A percentile compares a stretch with the other conserved stretches of the same genome.
These are phyloP conservation scores for Breviolum minutum DNA, from an alignment of 73 alveolate genomes.

Conservation along the genomic window DNA sequence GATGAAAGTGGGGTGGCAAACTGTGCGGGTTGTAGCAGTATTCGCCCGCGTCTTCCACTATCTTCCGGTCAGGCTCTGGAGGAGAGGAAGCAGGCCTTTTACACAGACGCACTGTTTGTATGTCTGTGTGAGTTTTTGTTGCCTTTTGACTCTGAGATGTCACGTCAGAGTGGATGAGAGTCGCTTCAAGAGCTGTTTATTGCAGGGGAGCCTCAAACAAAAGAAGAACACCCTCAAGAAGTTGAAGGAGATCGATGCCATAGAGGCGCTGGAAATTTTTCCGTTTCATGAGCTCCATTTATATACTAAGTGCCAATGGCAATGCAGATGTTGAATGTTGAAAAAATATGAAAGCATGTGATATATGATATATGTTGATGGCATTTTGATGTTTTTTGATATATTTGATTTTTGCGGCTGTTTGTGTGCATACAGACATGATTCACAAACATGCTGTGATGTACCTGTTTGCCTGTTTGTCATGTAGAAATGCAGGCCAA, in stretches of 20 bases:
- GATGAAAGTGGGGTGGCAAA: not conserved
- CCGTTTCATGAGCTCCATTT: too few species aligned
- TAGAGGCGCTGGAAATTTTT: slow-evolving; percentile 27
- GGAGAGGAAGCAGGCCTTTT: slow-evolving; percentile 68
- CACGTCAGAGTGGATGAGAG: not conserved
- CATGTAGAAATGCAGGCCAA: slow-evolving; percentile 8
- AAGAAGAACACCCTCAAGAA: slow-evolving; percentile 71
- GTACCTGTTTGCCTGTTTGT: not conserved
- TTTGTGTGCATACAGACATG: not conserved
- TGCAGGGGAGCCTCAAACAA: slow-evolving; percentile 61
- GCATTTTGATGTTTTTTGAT: not conserved
- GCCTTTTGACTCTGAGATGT: not conserved
- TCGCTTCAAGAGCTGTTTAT: not conserved
- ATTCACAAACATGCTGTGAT: not conserved
- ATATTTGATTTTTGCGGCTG: too few species aligned
- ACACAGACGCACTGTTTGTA: not conserved
- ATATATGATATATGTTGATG: not conserved
- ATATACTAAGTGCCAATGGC: not conserved
- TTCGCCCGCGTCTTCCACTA: not conserved
- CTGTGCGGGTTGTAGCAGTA: not conserved
- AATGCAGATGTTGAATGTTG: not conserved
- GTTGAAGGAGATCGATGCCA: slow-evolving; percentile 77
- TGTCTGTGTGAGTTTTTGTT: not conserved
- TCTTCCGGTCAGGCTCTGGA: slow-evolving; percentile 61
- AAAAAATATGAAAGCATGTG: not conserved